A percentile compares a stretch with the other conserved stretches of the same genome.
phyloP scores from a whole-genome alignment of 805 yeast genomes.

The Ogataea ganodermae region DNA sequence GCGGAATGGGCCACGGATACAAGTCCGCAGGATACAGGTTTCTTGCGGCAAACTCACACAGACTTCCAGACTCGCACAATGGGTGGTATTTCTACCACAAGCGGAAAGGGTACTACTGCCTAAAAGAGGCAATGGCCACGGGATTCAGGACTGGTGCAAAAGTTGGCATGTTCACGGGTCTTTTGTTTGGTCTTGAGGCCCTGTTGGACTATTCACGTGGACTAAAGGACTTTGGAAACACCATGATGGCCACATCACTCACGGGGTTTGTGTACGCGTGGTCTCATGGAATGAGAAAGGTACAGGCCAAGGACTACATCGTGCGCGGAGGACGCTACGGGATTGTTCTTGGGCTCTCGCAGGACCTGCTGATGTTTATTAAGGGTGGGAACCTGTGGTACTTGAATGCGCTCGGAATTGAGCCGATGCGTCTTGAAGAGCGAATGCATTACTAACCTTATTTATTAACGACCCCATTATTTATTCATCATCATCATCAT shows the following conservation, averaged over 20 bases:
- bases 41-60: conserved; percentile 78
- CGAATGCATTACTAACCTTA: conserved; percentile 19
- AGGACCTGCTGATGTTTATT: conserved; percentile 59
- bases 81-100: conserved; percentile 91
- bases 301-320: conserved; percentile 45
- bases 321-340: conserved; percentile 62
- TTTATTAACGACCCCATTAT: conserved; percentile 1
- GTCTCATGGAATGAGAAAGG: conserved; percentile 42
- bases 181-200: conserved; percentile 64
- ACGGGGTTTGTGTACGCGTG: conserved; percentile 56
- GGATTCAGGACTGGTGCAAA: conserved; percentile 49
- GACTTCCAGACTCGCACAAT: conserved; percentile 73
- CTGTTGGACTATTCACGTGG: conserved; percentile 55
- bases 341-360: conserved; percentile 58
- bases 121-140: conserved; percentile 51
- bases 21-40: conserved; percentile 56
- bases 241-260: conserved; percentile 56
- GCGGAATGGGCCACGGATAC: conserved; percentile 65
- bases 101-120: conserved; percentile 74
- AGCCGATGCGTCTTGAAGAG: conserved; percentile 25
- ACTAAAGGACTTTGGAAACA: conserved; percentile 57
- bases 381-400: conserved; percentile 75
- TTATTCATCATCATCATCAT: conserved; percentile 18
- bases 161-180: conserved; percentile 45
- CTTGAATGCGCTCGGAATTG: conserved; percentile 35